Evolutionary conservation across 352 stramenopile genomes (phyloP).

Genomic region (Pythium plurisporium): DNA sequence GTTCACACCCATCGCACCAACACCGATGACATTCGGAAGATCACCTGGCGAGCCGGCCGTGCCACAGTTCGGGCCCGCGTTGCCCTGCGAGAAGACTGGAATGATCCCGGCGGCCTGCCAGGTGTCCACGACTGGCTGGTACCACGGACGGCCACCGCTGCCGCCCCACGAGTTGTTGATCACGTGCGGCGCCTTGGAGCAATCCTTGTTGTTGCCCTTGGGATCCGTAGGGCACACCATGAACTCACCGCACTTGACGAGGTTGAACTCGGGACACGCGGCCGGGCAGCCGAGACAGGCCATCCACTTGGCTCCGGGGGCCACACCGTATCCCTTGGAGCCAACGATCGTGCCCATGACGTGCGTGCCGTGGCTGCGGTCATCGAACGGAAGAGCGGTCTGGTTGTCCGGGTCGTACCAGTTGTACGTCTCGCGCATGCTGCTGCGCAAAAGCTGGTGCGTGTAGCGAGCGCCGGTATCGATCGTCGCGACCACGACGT

Average conservation of each 20-base stretch:
- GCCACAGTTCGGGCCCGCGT: conserved; percentile 22
- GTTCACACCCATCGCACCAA: conserved; percentile 20
- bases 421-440: conserved; percentile 18
- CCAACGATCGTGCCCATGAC: conserved; percentile 3
- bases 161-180: neutral
- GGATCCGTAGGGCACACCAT: conserved; percentile 10
- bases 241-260: conserved; percentile 10
- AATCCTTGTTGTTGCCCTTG: conserved; percentile 11
- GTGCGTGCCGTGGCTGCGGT: conserved; percentile 3
- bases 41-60: conserved; percentile 20
- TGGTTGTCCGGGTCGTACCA: conserved; percentile 28
- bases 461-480: conserved; percentile 22
- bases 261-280: conserved; percentile 2
- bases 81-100: conserved; percentile 28
- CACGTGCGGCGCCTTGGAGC: conserved; percentile 10
- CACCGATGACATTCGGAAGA: conserved; percentile 25
- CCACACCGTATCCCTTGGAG: neutral
- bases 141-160: neutral
- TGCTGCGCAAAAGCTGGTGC: conserved; percentile 22
- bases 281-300: conserved; percentile 8
- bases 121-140: conserved; percentile 9
- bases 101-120: conserved; percentile 26
- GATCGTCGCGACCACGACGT: conserved; percentile 24
- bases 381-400: conserved; percentile 11
- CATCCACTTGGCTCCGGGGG: conserved; percentile 11